Evolutionary conservation across 768 basidiomycete species (phyloP), one percentile per base, ranked within the genome.

Genomic region (Multifurca ochricompacta): DNA sequence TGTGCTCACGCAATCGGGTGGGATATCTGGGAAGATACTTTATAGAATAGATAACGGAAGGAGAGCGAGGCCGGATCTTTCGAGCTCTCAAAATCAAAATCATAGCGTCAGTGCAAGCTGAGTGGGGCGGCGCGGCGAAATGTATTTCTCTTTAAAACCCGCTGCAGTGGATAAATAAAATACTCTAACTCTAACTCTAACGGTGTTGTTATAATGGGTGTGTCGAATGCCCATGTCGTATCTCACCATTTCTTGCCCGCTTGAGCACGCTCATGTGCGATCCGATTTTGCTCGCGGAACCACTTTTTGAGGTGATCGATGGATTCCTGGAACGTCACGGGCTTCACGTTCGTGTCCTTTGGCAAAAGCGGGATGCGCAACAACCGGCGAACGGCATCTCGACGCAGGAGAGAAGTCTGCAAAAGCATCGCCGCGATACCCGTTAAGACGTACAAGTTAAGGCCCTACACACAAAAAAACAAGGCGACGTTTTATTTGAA

Each of bases 371-470:
- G 69, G 54, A 77, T 69, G 45, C 64, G 61, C 23, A 78, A 65
- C 9, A 63, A 45, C 25, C 65, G 66, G 31, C 80, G 75, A 36
- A 81, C 66, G 7, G 67, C 63, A 19, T 72, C 69, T 8, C 66
- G 59, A 32, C 74, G 74, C 21, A 85, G 67, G 45, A 79, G 7
- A 8, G 66, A 27, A 5, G 77, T 74, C 62, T 86, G 84, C 10
- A 73, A 27, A 32, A 73, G 66, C 30, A 79, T 71, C 52, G 76
- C 41, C 3, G 56, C 0, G 63, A 80, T 74, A 55, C 81, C 77
- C 36, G 77, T 72, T 3, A 76, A 65, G 68, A 84, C 72, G 68
- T 83, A 80, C 52, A 85, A 61, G 57, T 80, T 72, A 41, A 84
- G 62, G 11, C 79, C 83, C 82, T 85, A 48, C n/a, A n/a, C n/a